Evolutionary conservation across 1,139 yeast genomes (phyloP).

Genomic region (Blastobotrys apis): DNA sequence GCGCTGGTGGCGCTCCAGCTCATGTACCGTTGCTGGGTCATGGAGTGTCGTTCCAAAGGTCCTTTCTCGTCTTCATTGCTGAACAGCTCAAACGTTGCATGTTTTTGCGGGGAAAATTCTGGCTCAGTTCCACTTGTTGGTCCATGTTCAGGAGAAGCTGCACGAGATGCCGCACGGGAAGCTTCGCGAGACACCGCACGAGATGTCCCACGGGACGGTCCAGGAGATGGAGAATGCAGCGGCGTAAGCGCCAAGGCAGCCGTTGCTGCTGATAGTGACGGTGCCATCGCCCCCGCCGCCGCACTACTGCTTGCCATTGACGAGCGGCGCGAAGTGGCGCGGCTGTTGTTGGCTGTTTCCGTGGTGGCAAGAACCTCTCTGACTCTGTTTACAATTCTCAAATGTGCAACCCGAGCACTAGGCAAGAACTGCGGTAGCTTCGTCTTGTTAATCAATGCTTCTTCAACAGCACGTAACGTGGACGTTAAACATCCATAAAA

Average conservation of each 20-base stretch:
- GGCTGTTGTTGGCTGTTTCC: conserved; percentile 5
- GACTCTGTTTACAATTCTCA: conserved; percentile 43
- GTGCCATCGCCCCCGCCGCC: not conserved
- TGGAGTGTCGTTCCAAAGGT: conserved; percentile 7
- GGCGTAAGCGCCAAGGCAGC: not conserved
- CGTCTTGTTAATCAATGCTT: conserved; percentile 41
- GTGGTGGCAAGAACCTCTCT: conserved; percentile 32
- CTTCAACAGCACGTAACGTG: conserved; percentile 41
- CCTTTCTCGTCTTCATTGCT: conserved; percentile 2
- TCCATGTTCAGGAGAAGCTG: not conserved
- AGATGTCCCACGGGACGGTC: too few species aligned
- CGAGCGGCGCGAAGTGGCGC: conserved; percentile 13
- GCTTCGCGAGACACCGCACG: not conserved
- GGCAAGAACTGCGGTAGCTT: conserved; percentile 50
- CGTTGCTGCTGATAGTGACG: too few species aligned
- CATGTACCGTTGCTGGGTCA: conserved; percentile 41
- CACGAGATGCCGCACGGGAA: not conserved
- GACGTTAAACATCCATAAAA: conserved; percentile 40
- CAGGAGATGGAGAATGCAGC: not conserved
- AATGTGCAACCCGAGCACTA: conserved; percentile 46
- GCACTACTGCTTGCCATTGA: not conserved
- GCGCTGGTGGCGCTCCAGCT: conserved; percentile 51
- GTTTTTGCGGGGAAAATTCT: not conserved
- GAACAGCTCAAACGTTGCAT: not conserved
- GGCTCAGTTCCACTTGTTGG: too few species aligned